These are phyloP conservation scores for Geotrichum carabidarum DNA, from an alignment of 1,139 yeast species.

Conservation along the genomic window DNA sequence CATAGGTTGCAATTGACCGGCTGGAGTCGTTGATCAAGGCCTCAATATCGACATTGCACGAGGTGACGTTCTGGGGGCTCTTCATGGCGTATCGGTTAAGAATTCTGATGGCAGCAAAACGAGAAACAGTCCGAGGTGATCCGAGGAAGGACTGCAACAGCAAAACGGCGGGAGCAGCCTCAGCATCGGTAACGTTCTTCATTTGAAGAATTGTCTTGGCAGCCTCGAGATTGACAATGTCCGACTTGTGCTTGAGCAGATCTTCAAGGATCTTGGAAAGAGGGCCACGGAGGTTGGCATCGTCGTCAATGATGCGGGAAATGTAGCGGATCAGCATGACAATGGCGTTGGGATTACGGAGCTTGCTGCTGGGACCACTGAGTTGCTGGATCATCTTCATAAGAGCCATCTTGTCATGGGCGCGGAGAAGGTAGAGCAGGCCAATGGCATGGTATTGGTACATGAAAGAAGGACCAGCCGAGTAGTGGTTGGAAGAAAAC, in stretches of 20 bases:
- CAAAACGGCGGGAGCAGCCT: constrained; percentile 58
- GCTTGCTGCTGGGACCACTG: constrained; percentile 46
- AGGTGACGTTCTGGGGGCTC: constrained; percentile 72
- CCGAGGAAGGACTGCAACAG: constrained; percentile 71
- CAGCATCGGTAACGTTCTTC: constrained; percentile 57
- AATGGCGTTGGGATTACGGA: constrained; percentile 53
- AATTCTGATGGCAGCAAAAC: constrained; percentile 90
- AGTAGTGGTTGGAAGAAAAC: constrained; percentile 36
- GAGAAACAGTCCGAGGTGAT: constrained; percentile 86
- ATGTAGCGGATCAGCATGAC: constrained; percentile 82
- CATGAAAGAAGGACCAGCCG: constrained; percentile 48
- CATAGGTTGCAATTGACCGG: constrained; percentile 96
- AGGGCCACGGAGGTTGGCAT: constrained; percentile 42
- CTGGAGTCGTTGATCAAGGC: constrained; percentile 79
- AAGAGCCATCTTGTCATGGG: constrained; percentile 90
- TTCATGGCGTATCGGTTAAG: constrained; percentile 78
- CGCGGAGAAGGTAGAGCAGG: constrained; percentile 76
- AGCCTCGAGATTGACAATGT: constrained; percentile 91
- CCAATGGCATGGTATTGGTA: constrained; percentile 96
- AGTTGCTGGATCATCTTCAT: constrained; percentile 84
- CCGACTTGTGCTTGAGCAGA: constrained; percentile 77
- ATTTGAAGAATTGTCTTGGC: constrained; percentile 71
- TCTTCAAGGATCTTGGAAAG: constrained; percentile 61
- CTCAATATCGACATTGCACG: constrained; percentile 78
- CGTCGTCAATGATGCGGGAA: constrained; percentile 63